Evolutionary conservation across 2,329 filamentous ascomycete species (phyloP).

Genomic region (Calonectria hawksworthii): DNA sequence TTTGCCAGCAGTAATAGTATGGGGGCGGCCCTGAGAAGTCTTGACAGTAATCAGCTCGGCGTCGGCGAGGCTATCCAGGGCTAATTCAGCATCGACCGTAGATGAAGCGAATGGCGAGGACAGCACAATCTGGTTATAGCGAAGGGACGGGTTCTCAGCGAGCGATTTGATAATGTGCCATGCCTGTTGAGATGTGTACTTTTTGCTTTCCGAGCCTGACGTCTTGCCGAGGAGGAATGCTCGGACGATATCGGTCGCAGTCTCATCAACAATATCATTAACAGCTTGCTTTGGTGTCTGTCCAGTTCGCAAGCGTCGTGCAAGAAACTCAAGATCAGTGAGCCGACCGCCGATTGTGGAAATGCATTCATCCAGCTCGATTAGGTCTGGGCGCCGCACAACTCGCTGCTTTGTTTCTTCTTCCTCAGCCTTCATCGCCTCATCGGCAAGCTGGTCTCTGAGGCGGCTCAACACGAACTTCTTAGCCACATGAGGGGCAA

Average conservation of each 20-base stretch:
- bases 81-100: slow-evolving; percentile 76
- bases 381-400: slow-evolving; percentile 62
- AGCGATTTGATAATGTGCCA: slow-evolving; percentile 90
- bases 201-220: slow-evolving; percentile 61
- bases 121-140: slow-evolving; percentile 89
- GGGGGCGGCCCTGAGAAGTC: slow-evolving; percentile 81
- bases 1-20: slow-evolving; percentile 82
- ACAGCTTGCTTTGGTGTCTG: slow-evolving; percentile 87
- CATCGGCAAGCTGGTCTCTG: slow-evolving; percentile 58
- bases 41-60: slow-evolving; percentile 87
- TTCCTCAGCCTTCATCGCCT: slow-evolving; percentile 46
- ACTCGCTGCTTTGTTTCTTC: slow-evolving; percentile 41
- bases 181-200: slow-evolving; percentile 88
- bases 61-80: slow-evolving; percentile 84
- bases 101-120: slow-evolving; percentile 77
- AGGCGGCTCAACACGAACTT: slow-evolving; percentile 90
- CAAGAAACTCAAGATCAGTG: slow-evolving; percentile 95
- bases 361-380: slow-evolving; percentile 86
- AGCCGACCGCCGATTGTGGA: slow-evolving; percentile 87
- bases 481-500: slow-evolving; percentile 87
- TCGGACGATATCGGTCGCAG: slow-evolving; percentile 90
- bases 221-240: slow-evolving; percentile 84
- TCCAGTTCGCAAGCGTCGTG: slow-evolving; percentile 89
- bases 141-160: slow-evolving; percentile 75
- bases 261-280: slow-evolving; percentile 89